These are phyloP conservation scores for Spirogloea muscicola DNA, from an alignment of 139 green algal genomes.

Conservation along the genomic window DNA sequence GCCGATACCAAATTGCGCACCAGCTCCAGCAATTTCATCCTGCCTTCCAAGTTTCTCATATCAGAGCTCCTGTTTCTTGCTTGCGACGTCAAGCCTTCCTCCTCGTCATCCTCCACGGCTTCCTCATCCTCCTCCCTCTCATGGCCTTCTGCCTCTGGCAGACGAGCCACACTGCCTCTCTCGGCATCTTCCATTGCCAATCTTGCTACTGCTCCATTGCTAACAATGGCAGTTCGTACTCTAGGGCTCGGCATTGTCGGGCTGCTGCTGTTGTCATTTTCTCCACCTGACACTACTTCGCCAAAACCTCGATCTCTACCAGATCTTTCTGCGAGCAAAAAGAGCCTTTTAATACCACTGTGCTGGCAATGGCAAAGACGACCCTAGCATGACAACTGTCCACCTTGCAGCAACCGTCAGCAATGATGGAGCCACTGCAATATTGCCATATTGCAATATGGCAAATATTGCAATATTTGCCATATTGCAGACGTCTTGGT, in stretches of 20 bases:
- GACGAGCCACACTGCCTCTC: neutral
- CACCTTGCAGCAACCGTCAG: no score
- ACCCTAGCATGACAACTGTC: no score
- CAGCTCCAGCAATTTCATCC: conserved; percentile 54
- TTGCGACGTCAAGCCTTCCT: neutral
- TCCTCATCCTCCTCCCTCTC: neutral
- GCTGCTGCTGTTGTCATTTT: no score
- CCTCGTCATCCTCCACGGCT: neutral
- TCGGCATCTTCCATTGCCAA: neutral
- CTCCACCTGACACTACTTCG: neutral
- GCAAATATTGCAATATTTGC: no score
- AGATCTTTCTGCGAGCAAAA: no score
- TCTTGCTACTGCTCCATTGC: conserved; percentile 2
- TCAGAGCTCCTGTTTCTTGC: neutral
- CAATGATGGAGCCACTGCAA: no score
- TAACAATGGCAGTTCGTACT: neutral
- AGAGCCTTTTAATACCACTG: no score
- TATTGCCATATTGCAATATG: no score
- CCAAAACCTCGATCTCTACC: no score
- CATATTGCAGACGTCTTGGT: neutral
- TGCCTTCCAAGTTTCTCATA: conserved; percentile 24
- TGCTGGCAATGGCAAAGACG: no score
- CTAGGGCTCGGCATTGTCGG: neutral
- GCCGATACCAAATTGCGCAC: conserved; percentile 61
- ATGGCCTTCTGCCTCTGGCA: neutral